Evolutionary conservation across 805 yeast genomes (phyloP).

Genomic region (Kodamaea laetipori): DNA sequence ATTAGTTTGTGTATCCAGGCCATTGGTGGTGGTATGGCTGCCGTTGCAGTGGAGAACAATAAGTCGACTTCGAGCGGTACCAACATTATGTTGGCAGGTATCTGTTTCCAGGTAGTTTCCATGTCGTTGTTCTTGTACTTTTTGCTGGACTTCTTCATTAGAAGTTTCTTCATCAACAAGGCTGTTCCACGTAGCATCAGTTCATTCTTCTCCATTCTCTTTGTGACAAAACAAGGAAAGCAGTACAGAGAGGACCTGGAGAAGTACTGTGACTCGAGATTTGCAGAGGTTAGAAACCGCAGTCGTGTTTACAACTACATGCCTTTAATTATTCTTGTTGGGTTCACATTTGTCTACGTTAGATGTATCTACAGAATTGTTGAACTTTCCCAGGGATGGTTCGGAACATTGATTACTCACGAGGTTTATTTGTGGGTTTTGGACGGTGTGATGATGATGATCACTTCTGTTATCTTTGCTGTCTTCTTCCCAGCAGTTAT

Average conservation of each 20-base stretch:
- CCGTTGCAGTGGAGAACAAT: conserved; percentile 14
- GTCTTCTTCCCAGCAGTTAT: conserved; percentile 66
- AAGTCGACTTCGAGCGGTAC: conserved; percentile 17
- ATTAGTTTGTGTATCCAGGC: conserved; percentile 19
- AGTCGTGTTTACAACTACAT: conserved; percentile 41
- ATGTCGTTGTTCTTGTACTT: conserved; percentile 23
- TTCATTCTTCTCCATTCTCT: conserved; percentile 22
- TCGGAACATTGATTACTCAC: conserved; percentile 58
- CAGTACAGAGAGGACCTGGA: conserved; percentile 23
- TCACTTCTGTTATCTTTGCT: conserved; percentile 23
- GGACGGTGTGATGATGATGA: conserved; percentile 33
- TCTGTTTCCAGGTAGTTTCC: conserved; percentile 22
- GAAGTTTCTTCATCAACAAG: conserved; percentile 17
- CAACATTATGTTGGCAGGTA: conserved; percentile 24
- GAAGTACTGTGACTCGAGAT: conserved; percentile 37
- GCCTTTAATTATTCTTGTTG: conserved; percentile 46
- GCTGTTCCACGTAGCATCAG: not conserved
- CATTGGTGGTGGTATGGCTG: conserved; percentile 24
- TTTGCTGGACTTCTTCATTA: conserved; percentile 20
- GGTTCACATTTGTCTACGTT: conserved; percentile 57
- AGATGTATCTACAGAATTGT: conserved; percentile 74
- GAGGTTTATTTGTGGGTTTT: conserved; percentile 43
- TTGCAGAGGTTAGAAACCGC: conserved; percentile 32
- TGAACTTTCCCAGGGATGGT: conserved; percentile 75
- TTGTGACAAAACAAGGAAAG: conserved; percentile 24